Conservation (phyloP, 2,329 filamentous ascomycete species). For the Microdochium paspali region DNA sequence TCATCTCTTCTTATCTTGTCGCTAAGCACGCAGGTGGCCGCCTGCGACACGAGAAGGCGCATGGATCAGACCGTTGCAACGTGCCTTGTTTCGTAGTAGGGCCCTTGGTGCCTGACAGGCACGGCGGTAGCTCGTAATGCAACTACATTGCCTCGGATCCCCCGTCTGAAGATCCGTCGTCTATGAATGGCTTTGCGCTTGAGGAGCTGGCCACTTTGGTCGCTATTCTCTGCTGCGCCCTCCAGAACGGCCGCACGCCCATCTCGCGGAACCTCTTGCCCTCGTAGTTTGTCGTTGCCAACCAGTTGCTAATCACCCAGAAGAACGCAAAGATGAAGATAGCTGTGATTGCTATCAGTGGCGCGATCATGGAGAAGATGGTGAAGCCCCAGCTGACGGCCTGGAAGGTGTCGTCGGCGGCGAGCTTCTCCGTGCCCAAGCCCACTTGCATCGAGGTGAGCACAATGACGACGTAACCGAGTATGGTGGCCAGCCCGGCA, state of each 20-base stretch:
- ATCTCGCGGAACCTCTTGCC: conserved; percentile 7
- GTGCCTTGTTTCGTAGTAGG: too few species aligned
- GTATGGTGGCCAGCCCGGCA: conserved; percentile 21
- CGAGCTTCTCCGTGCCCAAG: conserved; percentile 13
- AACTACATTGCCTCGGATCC: background rate
- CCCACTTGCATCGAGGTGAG: conserved; percentile 21
- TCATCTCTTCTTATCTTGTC: too few species aligned
- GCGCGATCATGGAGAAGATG: conserved; percentile 19
- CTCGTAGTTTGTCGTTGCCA: background rate
- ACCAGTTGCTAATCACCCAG: background rate
- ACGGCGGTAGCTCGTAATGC: background rate
- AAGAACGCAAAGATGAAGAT: conserved; percentile 7
- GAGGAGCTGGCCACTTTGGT: background rate
- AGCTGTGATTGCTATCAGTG: conserved; percentile 10
- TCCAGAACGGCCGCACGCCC: conserved; percentile 17
- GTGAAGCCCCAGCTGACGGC: conserved; percentile 19
- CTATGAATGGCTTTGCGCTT: background rate
- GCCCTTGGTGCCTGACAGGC: too few species aligned
- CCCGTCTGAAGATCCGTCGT: background rate
- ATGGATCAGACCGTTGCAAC: too few species aligned
- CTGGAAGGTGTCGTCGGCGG: conserved; percentile 13
- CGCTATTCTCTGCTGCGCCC: background rate
- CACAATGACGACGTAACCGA: conserved; percentile 26
- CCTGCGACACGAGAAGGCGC: too few species aligned
- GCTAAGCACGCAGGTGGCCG: too few species aligned